These are phyloP conservation scores for Torulaspora delbrueckii DNA, from an alignment of 805 yeast species.

Conservation along the genomic window DNA sequence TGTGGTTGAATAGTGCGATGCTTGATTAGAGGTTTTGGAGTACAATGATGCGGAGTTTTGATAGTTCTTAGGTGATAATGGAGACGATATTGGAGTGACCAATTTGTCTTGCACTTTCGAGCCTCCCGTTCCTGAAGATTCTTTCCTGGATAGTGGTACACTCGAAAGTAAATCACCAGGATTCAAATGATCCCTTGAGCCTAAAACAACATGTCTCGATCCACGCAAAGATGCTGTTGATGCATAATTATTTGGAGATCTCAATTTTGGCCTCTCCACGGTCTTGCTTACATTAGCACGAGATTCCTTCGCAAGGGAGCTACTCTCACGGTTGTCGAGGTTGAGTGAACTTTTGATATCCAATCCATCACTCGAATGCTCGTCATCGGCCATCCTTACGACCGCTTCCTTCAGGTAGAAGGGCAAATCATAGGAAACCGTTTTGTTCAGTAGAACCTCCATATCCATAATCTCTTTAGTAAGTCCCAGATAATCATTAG, in stretches of 20 bases:
- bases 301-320: slow-evolving; percentile 8
- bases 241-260: slow-evolving; percentile 6
- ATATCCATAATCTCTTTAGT: slow-evolving; percentile 76
- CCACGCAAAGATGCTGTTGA: slow-evolving; percentile 13
- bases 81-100: slow-evolving; percentile 4
- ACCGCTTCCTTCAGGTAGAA: slow-evolving; percentile 56
- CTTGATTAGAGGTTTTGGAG: slow-evolving; percentile 6
- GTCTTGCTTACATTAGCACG: background rate
- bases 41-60: slow-evolving; percentile 4
- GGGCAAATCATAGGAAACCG: slow-evolving; percentile 51
- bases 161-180: slow-evolving; percentile 85
- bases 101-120: slow-evolving; percentile 2
- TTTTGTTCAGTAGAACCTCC: slow-evolving; percentile 59
- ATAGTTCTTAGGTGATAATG: slow-evolving; percentile 5
- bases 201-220: slow-evolving; percentile 49
- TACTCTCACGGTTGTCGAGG: slow-evolving; percentile 3
- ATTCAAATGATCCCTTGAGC: slow-evolving; percentile 53
- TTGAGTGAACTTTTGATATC: slow-evolving; percentile 1
- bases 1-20: slow-evolving; percentile 4
- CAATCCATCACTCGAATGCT: background rate
- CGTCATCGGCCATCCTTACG: slow-evolving; percentile 39
- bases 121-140: slow-evolving; percentile 6
- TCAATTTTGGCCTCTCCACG: slow-evolving; percentile 10
- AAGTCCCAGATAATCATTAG: slow-evolving; percentile 79
- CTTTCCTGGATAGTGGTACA: slow-evolving; percentile 58